Percentiles rank a stretch among this genome's conserved stretches.
Evolutionary conservation across 108 stramenopile genomes (phyloP).

Genomic region (Nannochloropsis salina): DNA sequence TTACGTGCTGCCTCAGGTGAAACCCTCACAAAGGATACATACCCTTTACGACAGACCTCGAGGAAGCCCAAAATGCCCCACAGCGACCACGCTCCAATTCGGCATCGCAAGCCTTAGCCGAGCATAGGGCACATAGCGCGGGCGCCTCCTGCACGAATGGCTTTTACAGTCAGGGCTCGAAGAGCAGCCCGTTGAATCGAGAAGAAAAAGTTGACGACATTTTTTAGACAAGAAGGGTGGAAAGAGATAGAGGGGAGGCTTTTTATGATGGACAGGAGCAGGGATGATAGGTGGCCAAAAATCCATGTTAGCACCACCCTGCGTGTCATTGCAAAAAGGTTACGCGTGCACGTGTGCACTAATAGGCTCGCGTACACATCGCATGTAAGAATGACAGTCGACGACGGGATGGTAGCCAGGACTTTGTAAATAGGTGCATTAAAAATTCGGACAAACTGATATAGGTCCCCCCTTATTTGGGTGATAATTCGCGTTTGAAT

Average conservation of each 20-base stretch:
- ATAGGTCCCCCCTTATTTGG: no score
- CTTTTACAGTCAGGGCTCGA: neutral
- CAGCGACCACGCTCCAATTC: slow-evolving; percentile 16
- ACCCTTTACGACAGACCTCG: neutral
- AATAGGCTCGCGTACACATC: no score
- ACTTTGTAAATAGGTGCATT: no score
- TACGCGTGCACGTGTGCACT: no score
- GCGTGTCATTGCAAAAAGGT: no score
- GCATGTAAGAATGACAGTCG: neutral
- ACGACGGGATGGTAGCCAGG: neutral
- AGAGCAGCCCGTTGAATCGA: neutral
- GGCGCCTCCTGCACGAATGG: neutral
- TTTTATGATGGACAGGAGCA: neutral
- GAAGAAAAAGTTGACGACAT: neutral
- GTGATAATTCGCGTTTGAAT: no score
- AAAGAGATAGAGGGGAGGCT: neutral
- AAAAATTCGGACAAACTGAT: no score
- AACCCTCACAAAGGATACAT: no score
- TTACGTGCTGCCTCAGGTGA: no score
- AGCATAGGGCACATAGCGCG: neutral
- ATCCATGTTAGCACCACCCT: neutral
- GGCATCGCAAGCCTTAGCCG: neutral
- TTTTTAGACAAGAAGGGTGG: neutral
- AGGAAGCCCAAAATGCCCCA: neutral
- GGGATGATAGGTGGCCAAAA: neutral